Percentiles rank a stretch among this genome's conserved stretches.
Evolutionary conservation across 2,329 filamentous ascomycete species (phyloP).

Genomic region (Alternaria sp.): DNA sequence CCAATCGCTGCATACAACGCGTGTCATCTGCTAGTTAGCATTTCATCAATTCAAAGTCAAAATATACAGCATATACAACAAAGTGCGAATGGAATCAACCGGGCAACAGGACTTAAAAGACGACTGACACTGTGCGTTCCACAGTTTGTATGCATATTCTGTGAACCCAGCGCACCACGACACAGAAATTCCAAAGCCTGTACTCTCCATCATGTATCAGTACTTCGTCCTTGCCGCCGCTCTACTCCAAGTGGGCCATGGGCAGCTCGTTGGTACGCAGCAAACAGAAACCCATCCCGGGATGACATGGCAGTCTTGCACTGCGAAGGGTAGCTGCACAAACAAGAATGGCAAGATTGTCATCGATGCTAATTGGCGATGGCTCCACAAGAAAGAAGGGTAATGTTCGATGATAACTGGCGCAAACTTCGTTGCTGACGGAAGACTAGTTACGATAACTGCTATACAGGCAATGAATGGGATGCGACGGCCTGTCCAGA

Average conservation of each 20-base stretch:
- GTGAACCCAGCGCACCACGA: constrained; percentile 7
- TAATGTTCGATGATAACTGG: background rate
- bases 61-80: background rate
- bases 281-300: constrained; percentile 52
- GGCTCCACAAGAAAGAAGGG: constrained; percentile 54
- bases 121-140: background rate
- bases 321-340: constrained; percentile 48
- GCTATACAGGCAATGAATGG: constrained; percentile 55
- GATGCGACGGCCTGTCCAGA: constrained; percentile 49
- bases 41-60: background rate
- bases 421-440: background rate
- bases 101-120: background rate
- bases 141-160: background rate
- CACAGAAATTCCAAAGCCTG: background rate
- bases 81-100: background rate
- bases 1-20: background rate
- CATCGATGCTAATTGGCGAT: constrained; percentile 60
- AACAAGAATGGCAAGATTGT: constrained; percentile 47
- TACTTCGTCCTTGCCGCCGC: constrained; percentile 54
- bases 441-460: constrained; percentile 45
- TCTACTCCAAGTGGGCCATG: constrained; percentile 55
- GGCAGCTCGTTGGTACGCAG: constrained; percentile 56
- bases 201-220: constrained; percentile 36
- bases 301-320: constrained; percentile 51
- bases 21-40: background rate